Evolutionary conservation across 371 early-diverging fungal genomes (phyloP).

Genomic region (Mortierella sp.): DNA sequence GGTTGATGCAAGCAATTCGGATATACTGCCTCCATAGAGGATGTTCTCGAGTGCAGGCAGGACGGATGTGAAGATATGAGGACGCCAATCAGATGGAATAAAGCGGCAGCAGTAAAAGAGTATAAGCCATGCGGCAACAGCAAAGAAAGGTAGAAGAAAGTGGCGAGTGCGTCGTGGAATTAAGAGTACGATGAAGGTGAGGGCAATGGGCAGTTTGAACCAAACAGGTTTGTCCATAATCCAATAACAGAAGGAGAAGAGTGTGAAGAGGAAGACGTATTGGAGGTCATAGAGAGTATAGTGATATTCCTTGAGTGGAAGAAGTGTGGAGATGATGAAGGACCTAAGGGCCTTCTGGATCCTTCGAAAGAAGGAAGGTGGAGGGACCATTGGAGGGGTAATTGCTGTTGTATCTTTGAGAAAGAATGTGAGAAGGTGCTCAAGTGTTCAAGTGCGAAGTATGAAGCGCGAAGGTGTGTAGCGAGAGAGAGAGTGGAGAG

Average conservation of each 20-base stretch:
- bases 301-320: conserved; percentile 34
- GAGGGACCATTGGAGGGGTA: conserved; percentile 20
- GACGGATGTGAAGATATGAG: conserved; percentile 74
- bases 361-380: conserved; percentile 31
- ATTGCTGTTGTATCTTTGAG: background rate
- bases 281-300: conserved; percentile 56
- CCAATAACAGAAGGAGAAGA: conserved; percentile 53
- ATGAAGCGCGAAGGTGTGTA: background rate
- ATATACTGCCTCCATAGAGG: conserved; percentile 77
- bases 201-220: conserved; percentile 47
- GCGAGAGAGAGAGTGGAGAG: no score
- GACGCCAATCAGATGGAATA: conserved; percentile 69
- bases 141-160: conserved; percentile 68
- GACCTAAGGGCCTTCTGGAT: conserved; percentile 27
- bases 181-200: conserved; percentile 35
- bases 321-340: conserved; percentile 29
- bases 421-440: background rate
- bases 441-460: background rate
- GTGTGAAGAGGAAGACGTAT: conserved; percentile 53
- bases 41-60: conserved; percentile 78
- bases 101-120: conserved; percentile 75
- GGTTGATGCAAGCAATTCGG: conserved; percentile 70
- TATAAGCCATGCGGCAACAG: conserved; percentile 73
- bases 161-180: conserved; percentile 50
- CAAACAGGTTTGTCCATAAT: conserved; percentile 56